These are phyloP conservation scores for Asterella californica DNA, from an alignment of 225 moss, liverwort and hornwort species.

Conservation along the genomic window DNA sequence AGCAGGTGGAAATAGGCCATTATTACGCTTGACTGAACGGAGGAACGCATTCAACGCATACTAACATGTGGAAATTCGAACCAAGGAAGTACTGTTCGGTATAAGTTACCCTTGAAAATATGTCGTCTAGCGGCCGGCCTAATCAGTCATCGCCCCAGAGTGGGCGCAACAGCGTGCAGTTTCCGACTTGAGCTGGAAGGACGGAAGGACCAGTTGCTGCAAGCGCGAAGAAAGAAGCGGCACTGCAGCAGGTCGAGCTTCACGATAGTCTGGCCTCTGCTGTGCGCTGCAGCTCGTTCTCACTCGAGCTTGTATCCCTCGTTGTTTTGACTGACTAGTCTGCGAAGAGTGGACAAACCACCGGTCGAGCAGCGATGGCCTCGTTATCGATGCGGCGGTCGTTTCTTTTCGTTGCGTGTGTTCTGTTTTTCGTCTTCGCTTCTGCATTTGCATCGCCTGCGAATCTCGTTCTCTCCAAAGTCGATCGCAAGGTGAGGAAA, in stretches of 20 bases:
- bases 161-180: neutral
- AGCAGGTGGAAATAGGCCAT: no score
- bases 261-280: neutral
- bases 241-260: neutral
- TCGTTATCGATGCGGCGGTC: constrained; percentile 20
- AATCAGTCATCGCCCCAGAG: neutral
- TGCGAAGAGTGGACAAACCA: neutral
- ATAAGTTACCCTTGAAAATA: no score
- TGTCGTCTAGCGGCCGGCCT: constrained; percentile 4
- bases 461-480: constrained; percentile 34
- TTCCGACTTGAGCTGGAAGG: neutral
- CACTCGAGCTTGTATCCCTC: neutral
- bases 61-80: no score
- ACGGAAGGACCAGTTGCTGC: neutral
- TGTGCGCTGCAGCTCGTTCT: neutral
- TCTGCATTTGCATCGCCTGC: constrained; percentile 5
- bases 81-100: no score
- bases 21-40: no score
- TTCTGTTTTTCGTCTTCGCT: constrained; percentile 5
- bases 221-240: neutral
- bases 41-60: no score
- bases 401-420: neutral
- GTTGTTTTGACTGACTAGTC: neutral
- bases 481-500: constrained; percentile 35
- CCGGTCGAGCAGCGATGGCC: constrained; percentile 12